These are phyloP conservation scores for Pseudognaphalium luteoalbum DNA, from an alignment of 129 eudicot genomes.

Conservation along the genomic window DNA sequence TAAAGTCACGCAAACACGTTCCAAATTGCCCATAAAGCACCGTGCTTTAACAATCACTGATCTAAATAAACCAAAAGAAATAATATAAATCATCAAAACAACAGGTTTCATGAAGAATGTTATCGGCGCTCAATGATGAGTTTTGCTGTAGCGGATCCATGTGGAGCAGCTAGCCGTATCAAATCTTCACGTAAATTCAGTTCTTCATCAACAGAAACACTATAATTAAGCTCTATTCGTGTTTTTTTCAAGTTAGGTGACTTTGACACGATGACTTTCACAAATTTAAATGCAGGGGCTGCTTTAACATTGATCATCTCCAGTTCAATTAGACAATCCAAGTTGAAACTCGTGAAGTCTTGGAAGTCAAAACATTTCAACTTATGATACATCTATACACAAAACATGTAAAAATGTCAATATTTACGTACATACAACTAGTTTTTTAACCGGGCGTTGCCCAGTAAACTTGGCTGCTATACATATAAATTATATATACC, in stretches of 20 bases:
- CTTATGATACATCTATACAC: no score
- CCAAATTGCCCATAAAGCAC: no score
- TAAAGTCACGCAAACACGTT: no score
- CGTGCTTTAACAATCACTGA: no score
- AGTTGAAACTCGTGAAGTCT: background rate
- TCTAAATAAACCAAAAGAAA: no score
- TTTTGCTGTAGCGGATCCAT: constrained; percentile 1
- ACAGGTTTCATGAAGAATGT: background rate
- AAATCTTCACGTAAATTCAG: background rate
- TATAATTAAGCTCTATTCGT: background rate
- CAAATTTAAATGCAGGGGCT: constrained; percentile 3
- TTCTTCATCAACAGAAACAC: background rate
- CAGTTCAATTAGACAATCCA: background rate
- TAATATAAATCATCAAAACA: no score
- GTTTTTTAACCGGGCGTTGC: no score
- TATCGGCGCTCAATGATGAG: background rate
- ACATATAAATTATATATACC: no score
- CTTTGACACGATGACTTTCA: constrained; percentile 2
- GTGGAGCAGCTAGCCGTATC: background rate
- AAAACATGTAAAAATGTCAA: no score
- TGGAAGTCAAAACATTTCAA: background rate
- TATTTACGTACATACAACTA: no score
- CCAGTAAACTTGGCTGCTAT: no score
- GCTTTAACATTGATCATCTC: background rate
- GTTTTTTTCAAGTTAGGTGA: constrained; percentile 3